phyloP scores from a whole-genome alignment of 2,329 filamentous ascomycete species.

The Calonectria henricotiae region DNA sequence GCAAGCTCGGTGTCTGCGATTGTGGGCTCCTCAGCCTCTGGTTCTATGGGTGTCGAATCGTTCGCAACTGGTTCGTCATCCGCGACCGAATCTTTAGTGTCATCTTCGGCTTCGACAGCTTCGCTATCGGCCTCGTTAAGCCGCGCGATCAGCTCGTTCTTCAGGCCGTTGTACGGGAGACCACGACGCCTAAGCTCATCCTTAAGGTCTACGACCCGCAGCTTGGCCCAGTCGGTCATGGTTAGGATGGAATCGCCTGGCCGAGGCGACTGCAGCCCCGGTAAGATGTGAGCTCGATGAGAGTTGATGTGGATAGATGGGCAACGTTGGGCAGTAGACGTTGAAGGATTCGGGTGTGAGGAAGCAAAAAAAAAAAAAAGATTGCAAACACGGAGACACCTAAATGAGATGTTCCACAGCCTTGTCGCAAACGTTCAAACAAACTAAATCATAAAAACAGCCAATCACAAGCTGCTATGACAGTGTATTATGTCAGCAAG shows the following conservation, averaged over 20 bases:
- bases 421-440: slow-evolving; percentile 48
- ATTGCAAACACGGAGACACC: background rate
- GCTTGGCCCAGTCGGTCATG: slow-evolving; percentile 71
- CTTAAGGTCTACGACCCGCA: slow-evolving; percentile 84
- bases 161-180: slow-evolving; percentile 79
- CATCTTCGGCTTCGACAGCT: slow-evolving; percentile 22
- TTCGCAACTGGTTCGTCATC: slow-evolving; percentile 38
- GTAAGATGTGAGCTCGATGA: background rate
- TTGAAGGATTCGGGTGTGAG: background rate
- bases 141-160: slow-evolving; percentile 80
- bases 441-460: slow-evolving; percentile 21
- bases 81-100: slow-evolving; percentile 36
- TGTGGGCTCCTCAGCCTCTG: slow-evolving; percentile 41
- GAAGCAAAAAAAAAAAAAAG: slow-evolving; percentile 7
- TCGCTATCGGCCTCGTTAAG: slow-evolving; percentile 59
- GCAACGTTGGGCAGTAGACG: background rate
- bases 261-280: slow-evolving; percentile 24
- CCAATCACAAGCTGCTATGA: slow-evolving; percentile 40
- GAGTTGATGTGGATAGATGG: background rate
- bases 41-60: slow-evolving; percentile 31
- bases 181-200: slow-evolving; percentile 81
- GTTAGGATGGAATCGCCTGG: slow-evolving; percentile 45
- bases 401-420: slow-evolving; percentile 41
- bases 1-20: slow-evolving; percentile 23
- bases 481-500: slow-evolving; percentile 46